phyloP scores from a whole-genome alignment of 139 green algal genomes.

The Chlamydomonas sp. region DNA sequence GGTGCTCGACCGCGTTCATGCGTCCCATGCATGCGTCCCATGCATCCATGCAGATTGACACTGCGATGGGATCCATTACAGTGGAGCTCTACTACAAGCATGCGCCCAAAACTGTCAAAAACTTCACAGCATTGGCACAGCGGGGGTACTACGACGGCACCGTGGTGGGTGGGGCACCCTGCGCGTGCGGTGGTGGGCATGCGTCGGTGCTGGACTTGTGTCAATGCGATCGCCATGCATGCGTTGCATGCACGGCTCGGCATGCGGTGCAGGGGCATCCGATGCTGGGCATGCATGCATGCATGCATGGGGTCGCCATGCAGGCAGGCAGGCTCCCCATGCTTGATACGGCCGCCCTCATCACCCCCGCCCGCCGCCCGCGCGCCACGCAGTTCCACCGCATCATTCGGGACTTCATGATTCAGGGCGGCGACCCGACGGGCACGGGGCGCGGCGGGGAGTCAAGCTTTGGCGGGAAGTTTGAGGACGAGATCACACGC shows the following conservation, averaged over 20 bases:
- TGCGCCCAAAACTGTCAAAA: conserved; percentile 69
- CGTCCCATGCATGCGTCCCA: no score
- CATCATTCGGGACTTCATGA: conserved; percentile 60
- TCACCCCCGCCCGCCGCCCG: neutral
- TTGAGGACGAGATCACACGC: conserved; percentile 66
- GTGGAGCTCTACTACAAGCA: conserved; percentile 86
- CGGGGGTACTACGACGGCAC: conserved; percentile 89
- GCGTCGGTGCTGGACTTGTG: no score
- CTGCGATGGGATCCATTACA: conserved; percentile 42
- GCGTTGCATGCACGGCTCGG: no score
- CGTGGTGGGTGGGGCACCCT: conserved; percentile 33
- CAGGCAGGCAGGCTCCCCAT: neutral
- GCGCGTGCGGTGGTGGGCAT: no score
- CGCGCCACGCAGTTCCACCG: conserved; percentile 42
- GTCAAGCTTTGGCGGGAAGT: conserved; percentile 78
- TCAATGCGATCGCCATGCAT: no score
- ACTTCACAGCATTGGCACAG: conserved; percentile 81
- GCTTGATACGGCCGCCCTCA: neutral
- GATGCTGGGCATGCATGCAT: no score
- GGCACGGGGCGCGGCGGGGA: conserved; percentile 88
- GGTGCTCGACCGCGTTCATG: no score
- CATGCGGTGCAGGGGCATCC: no score
- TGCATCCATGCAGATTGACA: no score
- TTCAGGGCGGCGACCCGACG: conserved; percentile 88
- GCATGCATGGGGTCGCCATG: neutral